Base-by-base conservation (phyloP, 495 filamentous ascomycete genomes). In the Penicillium bialowiezense region DNA sequence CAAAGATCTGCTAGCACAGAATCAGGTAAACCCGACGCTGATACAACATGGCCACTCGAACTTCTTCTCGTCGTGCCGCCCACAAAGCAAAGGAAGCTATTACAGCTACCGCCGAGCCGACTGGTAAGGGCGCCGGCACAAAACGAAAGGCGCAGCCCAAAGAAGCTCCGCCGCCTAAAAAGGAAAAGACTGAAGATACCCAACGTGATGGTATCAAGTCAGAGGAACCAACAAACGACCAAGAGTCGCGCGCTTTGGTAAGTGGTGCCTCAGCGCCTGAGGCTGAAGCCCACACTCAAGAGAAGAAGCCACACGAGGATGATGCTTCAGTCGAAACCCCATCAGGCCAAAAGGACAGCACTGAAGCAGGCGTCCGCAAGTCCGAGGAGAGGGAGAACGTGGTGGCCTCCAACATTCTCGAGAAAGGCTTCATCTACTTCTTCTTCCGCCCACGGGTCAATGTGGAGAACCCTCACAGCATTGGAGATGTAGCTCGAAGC, bases 371-470 rank as follows among this genome's bases (percentile, higher is more conserved):
- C 0, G 52, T 73, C 12, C 65, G 51, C 43, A 67, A 60, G 29
- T 72, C 74, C 5, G 55, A 72, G 15, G 58, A 76, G 55, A 76
- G 76, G 54, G 83, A 80, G 58, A 71, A 76, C 45, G 67, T 55
- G 2, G 72, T 84, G 5, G 81, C 90, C 0, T 85, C 87, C n/a
- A 89, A 72, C 44, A 82, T 93, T 21, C 74, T 96, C 9, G 92
- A 97, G 59, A 96, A 96, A 56, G 92, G 91, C 3, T 79, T 96
- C 54, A 88, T 97, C 54, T 96, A 96, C 74, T 95, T 96, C 78
- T 96, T 96, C 74, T 85, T 84, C 62, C 85, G 90, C 34, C 81
- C 81, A 8, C 83, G 89, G 19, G 89, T 96, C 43, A 79, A 78
- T 45, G 76, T 88, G 15, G 79, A 89, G 10, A 79, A 90, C 9